Evolutionary conservation across 2,329 filamentous ascomycete species (phyloP).

Genomic region (Mycosphaerella sp.): DNA sequence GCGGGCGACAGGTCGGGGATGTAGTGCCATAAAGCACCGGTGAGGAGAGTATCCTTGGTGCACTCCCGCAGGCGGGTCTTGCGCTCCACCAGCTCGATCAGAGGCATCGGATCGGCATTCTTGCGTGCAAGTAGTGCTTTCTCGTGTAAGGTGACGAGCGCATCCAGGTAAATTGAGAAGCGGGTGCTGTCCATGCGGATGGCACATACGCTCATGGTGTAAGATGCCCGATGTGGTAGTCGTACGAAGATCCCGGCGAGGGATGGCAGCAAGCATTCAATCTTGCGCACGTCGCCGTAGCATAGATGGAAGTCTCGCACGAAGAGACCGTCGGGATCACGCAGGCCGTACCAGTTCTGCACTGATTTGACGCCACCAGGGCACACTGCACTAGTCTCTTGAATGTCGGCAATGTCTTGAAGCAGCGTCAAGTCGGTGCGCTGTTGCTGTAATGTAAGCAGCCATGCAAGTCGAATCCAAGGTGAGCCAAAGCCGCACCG

Average conservation of each 20-base stretch:
- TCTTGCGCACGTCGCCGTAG: constrained; percentile 61
- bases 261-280: constrained; percentile 67
- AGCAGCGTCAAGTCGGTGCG: constrained; percentile 62
- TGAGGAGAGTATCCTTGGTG: constrained; percentile 54
- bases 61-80: constrained; percentile 58
- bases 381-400: constrained; percentile 52
- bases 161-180: constrained; percentile 52
- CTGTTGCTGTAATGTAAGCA: constrained; percentile 67
- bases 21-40: constrained; percentile 66
- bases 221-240: constrained; percentile 41
- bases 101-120: constrained; percentile 50
- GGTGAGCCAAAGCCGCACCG: constrained; percentile 73
- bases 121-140: constrained; percentile 34
- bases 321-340: constrained; percentile 60
- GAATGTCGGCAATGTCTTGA: constrained; percentile 59
- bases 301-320: constrained; percentile 71
- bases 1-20: constrained; percentile 60
- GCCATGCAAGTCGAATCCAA: constrained; percentile 81
- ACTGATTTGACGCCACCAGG: constrained; percentile 49
- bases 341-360: constrained; percentile 69
- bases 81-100: constrained; percentile 59
- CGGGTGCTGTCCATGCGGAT: constrained; percentile 57
- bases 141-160: constrained; percentile 50
- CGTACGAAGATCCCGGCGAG: constrained; percentile 59
- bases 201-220: constrained; percentile 56